A percentile compares a stretch with the other conserved stretches of the same genome.
Evolutionary conservation across 164 flowering plant species (phyloP).

Genomic region (Saururus chinensis): DNA sequence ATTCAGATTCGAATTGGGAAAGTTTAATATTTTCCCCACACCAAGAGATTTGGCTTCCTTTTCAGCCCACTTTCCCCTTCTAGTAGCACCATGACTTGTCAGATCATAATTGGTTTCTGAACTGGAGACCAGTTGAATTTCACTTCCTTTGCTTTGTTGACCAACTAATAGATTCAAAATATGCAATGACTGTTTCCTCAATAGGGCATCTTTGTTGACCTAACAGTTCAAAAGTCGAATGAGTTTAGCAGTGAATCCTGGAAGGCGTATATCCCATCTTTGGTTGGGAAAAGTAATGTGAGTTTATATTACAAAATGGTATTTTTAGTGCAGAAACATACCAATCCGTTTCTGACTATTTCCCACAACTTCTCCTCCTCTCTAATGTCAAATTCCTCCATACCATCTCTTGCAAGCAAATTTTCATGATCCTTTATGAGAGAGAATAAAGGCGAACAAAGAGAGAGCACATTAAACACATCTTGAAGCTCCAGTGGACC

Average conservation of each 20-base stretch:
- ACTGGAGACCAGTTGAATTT: constrained; percentile 5
- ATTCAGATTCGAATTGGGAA: constrained; percentile 17
- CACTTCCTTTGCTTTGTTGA: constrained; percentile 17
- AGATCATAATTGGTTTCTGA: background rate
- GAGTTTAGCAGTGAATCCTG: background rate
- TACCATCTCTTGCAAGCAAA: constrained; percentile 12
- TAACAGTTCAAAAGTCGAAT: constrained; percentile 14
- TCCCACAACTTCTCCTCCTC: constrained; percentile 62
- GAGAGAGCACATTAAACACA: constrained; percentile 64
- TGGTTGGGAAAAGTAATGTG: background rate
- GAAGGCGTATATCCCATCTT: background rate
- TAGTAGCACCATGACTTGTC: constrained; percentile 33
- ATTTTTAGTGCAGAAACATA: constrained; percentile 14
- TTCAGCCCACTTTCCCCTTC: constrained; percentile 75
- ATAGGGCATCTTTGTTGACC: constrained; percentile 71
- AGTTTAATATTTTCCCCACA: constrained; percentile 36
- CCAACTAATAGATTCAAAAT: constrained; percentile 45
- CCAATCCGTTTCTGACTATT: constrained; percentile 82
- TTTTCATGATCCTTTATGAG: constrained; percentile 20
- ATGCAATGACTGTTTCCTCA: constrained; percentile 79
- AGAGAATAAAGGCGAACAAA: constrained; percentile 40
- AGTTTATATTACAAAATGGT: background rate
- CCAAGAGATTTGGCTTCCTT: constrained; percentile 88
- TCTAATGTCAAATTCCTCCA: constrained; percentile 45
- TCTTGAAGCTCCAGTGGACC: constrained; percentile 74